Conservation (phyloP, 106 monocot species). For the Allium fistulosum region DNA sequence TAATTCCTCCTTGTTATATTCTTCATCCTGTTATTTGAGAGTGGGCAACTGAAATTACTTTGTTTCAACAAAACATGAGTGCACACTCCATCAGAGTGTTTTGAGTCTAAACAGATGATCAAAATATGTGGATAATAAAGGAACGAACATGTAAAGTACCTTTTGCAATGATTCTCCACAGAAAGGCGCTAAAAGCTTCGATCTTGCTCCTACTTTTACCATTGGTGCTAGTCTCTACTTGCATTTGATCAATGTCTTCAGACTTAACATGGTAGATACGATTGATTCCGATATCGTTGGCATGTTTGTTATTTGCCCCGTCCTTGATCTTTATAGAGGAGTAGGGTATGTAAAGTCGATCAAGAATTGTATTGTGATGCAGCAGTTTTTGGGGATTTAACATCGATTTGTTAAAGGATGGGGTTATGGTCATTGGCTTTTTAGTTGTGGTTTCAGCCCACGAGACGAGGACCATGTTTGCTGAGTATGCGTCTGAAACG, state of each 20-base stretch:
- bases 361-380: not conserved
- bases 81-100: too few relatives aligned
- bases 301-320: too few relatives aligned
- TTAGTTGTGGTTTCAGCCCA: constrained; percentile 21
- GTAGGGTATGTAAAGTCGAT: constrained; percentile 27
- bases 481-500: constrained; percentile 41
- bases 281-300: constrained; percentile 13
- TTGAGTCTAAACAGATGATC: too few relatives aligned
- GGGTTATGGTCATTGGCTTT: not conserved
- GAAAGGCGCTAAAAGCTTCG: constrained; percentile 65
- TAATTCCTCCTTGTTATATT: too few relatives aligned
- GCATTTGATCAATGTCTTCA: constrained; percentile 32
- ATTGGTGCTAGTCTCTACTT: constrained; percentile 12
- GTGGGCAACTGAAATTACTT: too few relatives aligned
- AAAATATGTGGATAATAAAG: too few relatives aligned
- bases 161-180: constrained; percentile 44
- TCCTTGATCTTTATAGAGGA: constrained; percentile 11
- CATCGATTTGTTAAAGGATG: constrained; percentile 26
- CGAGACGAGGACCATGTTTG: constrained; percentile 50
- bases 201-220: constrained; percentile 25
- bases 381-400: constrained; percentile 23
- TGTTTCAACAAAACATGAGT: too few relatives aligned
- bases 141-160: not conserved
- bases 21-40: too few relatives aligned
- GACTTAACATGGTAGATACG: constrained; percentile 63